These are phyloP conservation scores for Silene noctiflora DNA, from an alignment of 179 eudicot genomes.

Conservation along the genomic window DNA sequence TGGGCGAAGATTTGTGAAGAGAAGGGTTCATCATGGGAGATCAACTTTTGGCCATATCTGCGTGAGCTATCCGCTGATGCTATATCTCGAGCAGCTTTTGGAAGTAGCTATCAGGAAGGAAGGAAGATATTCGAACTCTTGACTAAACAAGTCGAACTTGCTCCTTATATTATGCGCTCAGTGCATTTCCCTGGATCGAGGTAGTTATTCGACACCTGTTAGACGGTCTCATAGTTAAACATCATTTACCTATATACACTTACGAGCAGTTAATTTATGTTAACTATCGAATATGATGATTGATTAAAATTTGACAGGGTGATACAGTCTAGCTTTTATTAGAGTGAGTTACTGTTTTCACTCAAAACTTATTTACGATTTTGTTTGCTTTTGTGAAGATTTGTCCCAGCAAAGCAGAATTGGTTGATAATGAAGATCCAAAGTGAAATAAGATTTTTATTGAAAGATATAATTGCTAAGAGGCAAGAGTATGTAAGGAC, in stretches of 20 bases:
- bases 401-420: background rate
- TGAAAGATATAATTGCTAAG: background rate
- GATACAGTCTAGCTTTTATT: too few species aligned
- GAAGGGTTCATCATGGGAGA: background rate
- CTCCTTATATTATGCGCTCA: background rate
- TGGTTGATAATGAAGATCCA: background rate
- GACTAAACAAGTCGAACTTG: background rate
- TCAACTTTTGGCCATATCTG: background rate
- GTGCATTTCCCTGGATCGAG: background rate
- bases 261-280: too few species aligned
- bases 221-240: too few species aligned
- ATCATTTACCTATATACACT: too few species aligned
- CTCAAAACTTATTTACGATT: background rate
- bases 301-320: too few species aligned
- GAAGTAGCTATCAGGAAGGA: background rate
- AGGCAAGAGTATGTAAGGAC: background rate
- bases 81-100: background rate
- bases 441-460: background rate
- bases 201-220: background rate
- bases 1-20: background rate
- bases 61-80: background rate
- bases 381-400: background rate
- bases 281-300: too few species aligned
- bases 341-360: too few species aligned
- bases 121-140: background rate